A percentile compares a stretch with the other conserved stretches of the same genome.
Evolutionary conservation across 176 grass and related monocot genomes (phyloP).

Genomic region (Aechmea fasciata): DNA sequence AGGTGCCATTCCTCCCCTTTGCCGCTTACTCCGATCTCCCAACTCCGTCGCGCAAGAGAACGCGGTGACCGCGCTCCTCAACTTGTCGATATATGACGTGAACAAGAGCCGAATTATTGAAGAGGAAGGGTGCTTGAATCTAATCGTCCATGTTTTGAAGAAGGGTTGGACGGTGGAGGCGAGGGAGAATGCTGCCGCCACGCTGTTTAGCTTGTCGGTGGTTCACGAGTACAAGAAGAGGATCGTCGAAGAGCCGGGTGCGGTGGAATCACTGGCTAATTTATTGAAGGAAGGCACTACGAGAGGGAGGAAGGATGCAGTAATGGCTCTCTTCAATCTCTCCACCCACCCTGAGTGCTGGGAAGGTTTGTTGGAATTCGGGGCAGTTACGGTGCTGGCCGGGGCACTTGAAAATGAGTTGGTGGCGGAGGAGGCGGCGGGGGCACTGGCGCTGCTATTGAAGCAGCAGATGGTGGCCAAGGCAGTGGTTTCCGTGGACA

Average conservation of each 20-base stretch:
- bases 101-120: slow-evolving; percentile 87
- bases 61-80: slow-evolving; percentile 77
- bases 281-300: slow-evolving; percentile 67
- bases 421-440: slow-evolving; percentile 84
- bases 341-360: slow-evolving; percentile 86
- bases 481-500: slow-evolving; percentile 50
- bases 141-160: slow-evolving; percentile 65
- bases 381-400: slow-evolving; percentile 46
- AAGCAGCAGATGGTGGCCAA: slow-evolving; percentile 57
- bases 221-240: slow-evolving; percentile 90
- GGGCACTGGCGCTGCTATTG: slow-evolving; percentile 74
- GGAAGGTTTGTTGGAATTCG: slow-evolving; percentile 54
- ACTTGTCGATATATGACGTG: slow-evolving; percentile 73
- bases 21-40: slow-evolving; percentile 33
- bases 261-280: slow-evolving; percentile 50
- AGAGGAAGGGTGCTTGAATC: slow-evolving; percentile 53
- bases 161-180: slow-evolving; percentile 74
- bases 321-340: slow-evolving; percentile 97
- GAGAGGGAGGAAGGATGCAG: slow-evolving; percentile 91
- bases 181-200: slow-evolving; percentile 91
- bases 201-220: slow-evolving; percentile 84
- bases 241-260: slow-evolving; percentile 73
- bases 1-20: slow-evolving; percentile 64
- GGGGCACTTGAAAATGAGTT: slow-evolving; percentile 58
- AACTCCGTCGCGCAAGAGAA: slow-evolving; percentile 89